These are phyloP conservation scores for Nissolia schottii DNA, from an alignment of 306 rosid species.

Conservation along the genomic window DNA sequence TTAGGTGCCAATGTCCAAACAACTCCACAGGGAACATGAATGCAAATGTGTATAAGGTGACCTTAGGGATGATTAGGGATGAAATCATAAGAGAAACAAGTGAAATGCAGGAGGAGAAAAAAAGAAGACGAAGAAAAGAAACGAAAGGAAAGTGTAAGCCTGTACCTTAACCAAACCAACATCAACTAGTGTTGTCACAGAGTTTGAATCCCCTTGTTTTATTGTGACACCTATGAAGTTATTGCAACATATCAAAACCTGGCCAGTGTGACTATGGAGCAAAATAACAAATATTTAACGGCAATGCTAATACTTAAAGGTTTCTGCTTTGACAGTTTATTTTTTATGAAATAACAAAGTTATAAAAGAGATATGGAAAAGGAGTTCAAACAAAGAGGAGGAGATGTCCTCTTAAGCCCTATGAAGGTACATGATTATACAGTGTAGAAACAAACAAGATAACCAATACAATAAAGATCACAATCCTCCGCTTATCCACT, in stretches of 20 bases:
- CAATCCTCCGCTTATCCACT: background rate
- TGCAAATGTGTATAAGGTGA: background rate
- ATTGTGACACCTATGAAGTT: constrained; percentile 63
- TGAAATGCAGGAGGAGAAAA: background rate
- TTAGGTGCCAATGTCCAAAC: constrained; percentile 4
- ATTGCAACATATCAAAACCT: constrained; percentile 27
- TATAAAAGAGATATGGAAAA: background rate
- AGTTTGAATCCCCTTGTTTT: constrained; percentile 50
- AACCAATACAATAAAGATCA: background rate
- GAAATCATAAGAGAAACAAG: background rate
- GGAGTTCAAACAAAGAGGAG: background rate
- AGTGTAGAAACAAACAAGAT: background rate
- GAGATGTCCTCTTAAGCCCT: background rate
- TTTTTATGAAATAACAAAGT: background rate
- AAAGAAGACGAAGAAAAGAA: background rate
- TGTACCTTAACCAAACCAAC: constrained; percentile 92
- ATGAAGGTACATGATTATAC: background rate
- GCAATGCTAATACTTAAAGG: background rate
- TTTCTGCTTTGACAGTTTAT: background rate
- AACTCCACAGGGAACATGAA: background rate
- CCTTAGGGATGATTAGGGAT: background rate
- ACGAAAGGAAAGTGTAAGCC: background rate
- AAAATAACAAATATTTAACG: constrained; percentile 20
- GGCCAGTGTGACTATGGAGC: constrained; percentile 1
- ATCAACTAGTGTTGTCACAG: constrained; percentile 63